A percentile compares a stretch with the other conserved stretches of the same genome.
Evolutionary conservation across 1,284 basidiomycete genomes (phyloP).

Genomic region (Trichosporon sp.): DNA sequence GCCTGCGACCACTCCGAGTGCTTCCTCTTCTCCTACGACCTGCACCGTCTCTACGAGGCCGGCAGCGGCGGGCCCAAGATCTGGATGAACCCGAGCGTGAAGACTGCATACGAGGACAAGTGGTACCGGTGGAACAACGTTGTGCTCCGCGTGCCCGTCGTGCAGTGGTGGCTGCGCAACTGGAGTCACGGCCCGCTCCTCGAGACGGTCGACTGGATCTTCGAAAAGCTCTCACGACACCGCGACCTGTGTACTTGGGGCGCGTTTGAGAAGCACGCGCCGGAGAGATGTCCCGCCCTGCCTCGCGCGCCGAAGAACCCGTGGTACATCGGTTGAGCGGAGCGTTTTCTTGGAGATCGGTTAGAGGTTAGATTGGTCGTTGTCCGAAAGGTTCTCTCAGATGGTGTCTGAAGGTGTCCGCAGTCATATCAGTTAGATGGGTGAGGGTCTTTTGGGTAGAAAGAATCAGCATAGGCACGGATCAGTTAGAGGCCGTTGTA

Average conservation of each 20-base stretch:
- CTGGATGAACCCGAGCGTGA: conserved; percentile 52
- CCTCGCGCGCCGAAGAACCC: conserved; percentile 16
- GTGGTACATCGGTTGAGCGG: conserved; percentile 13
- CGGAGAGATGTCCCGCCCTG: conserved; percentile 25
- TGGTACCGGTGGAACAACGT: conserved; percentile 53
- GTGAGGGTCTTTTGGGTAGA: too few species aligned
- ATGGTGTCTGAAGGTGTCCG: too few species aligned
- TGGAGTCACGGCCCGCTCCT: conserved; percentile 27
- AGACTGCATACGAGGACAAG: conserved; percentile 46
- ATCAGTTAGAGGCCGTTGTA: background rate
- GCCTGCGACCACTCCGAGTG: conserved; percentile 57
- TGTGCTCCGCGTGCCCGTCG: conserved; percentile 50
- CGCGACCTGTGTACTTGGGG: conserved; percentile 36
- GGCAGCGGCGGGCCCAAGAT: conserved; percentile 44
- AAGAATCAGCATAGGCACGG: too few species aligned
- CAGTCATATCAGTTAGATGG: too few species aligned
- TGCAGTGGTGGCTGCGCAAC: conserved; percentile 51
- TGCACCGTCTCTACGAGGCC: conserved; percentile 52
- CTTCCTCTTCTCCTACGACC: conserved; percentile 56
- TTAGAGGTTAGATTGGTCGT: too few species aligned
- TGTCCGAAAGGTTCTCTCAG: too few species aligned
- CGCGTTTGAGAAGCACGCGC: conserved; percentile 17
- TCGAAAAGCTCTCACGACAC: conserved; percentile 18
- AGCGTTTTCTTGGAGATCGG: too few species aligned
- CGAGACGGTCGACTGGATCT: conserved; percentile 25